Evolutionary conservation across 345 rosid species (phyloP).

Genomic region (Hibiscus trionum): DNA sequence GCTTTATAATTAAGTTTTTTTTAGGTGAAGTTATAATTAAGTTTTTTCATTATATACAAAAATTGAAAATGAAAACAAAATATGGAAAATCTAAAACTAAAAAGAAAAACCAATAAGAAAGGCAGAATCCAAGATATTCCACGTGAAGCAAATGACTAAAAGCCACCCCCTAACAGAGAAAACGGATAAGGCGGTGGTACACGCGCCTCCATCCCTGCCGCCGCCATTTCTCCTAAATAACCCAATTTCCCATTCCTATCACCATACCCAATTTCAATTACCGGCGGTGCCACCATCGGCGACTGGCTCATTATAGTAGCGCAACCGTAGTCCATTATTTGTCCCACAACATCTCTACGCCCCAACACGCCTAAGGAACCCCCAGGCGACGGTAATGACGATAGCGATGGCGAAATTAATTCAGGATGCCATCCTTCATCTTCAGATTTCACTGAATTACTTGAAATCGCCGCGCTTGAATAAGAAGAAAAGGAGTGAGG

Average conservation of each 20-base stretch:
- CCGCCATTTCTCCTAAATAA: constrained; percentile 36
- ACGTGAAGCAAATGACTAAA: constrained; percentile 22
- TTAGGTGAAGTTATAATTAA: no score
- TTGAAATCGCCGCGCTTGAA: constrained; percentile 34
- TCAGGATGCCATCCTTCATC: constrained; percentile 36
- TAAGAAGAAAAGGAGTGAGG: constrained; percentile 25
- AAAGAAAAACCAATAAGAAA: neutral
- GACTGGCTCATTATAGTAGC: neutral
- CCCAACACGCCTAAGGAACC: neutral
- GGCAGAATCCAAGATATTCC: constrained; percentile 1
- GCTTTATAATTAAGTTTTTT: no score
- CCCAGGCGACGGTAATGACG: neutral
- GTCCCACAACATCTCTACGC: no score
- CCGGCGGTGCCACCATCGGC: constrained; percentile 11
- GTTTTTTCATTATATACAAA: no score
- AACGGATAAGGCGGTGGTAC: constrained; percentile 56
- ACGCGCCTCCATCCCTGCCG: constrained; percentile 25
- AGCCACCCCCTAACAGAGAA: constrained; percentile 52
- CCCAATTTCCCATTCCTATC: constrained; percentile 22
- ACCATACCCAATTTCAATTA: constrained; percentile 17
- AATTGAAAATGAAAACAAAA: no score
- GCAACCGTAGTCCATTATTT: neutral
- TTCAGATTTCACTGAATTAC: constrained; percentile 41
- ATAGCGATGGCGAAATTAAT: constrained; percentile 32
- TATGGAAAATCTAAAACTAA: constrained; percentile 3